Evolutionary conservation across 208 protist genomes (phyloP), one percentile per base, ranked within the genome.

Genomic region (Willaertia magna): DNA sequence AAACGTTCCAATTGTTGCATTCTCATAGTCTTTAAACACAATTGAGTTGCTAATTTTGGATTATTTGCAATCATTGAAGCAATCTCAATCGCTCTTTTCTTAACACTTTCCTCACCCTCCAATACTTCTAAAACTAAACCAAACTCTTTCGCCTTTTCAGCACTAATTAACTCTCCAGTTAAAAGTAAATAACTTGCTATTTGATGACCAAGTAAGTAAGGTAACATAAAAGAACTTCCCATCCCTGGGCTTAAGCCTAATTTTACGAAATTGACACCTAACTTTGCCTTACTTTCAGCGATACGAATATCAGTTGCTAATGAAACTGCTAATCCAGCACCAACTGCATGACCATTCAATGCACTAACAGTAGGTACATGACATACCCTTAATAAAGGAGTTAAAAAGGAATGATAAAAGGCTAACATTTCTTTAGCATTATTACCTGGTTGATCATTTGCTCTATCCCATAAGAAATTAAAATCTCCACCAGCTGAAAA

Each of bases 401-500:
- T 44, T n/a, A 44, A 44, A 12, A 44, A 44, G 7, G 34, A 42
- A 42, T 82, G 75, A 74, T 88, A 88, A 75, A 88, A 88, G 34
- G 75, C 18, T 18, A 88, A n/a, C 87, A 88, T 89, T 42, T 22
- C 67, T 67, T 20, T 11, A n/a, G 43, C 26, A 46, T 88, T 88
- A 30, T 30, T 34, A 26, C 18, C 40, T 43, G 49, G 87, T 30
- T 85, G 79, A 30, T 79, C 42, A 48, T 79, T 84, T 4, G 83
- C 78, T 61, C 91, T 51, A 6, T 90, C 88, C 22, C 78, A 48
- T 18, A 94, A 84, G 46, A 93, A 94, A 30, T 89, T 43, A 40
- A 94, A 85, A 78, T 94, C 92, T 22, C 92, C 92, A 34, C 92
- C 91, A 7, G 91, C 87, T 48, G 55, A 88, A 78, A 93, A 93